Base-by-base conservation (phyloP, 495 filamentous ascomycete genomes). In the Penicillium paxilli region DNA sequence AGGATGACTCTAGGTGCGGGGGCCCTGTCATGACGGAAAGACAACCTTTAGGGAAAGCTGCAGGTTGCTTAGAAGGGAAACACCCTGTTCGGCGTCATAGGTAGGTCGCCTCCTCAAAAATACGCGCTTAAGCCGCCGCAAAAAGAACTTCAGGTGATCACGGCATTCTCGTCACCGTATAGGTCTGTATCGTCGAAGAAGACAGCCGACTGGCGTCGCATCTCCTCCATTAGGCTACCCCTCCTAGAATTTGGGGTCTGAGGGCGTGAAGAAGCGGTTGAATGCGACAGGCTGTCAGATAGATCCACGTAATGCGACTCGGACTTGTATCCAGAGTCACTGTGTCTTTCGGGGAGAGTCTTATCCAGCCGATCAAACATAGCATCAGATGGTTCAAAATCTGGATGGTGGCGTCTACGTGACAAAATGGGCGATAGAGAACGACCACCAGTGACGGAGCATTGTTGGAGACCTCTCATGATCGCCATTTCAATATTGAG, bases 401-500 rank as follows among this genome's bases (percentile, higher is more conserved):
- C 60, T 7, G 57, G 51, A 19, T 56, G 44, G 22, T 52, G 52
- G 41, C 59, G 49, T 38, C 62, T 69, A 42, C 58, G 68, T 30
- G 62, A 67, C 2, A 69, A 48, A 19, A 67, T 55, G 12, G 70
- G 68, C 2, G 67, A 66, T 9, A 60, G 35, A 7, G 58, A 58
- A 17, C 65, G 64, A 1, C 55, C 66, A 16, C 66, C 68, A 11
- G 60, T 56, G 2, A 58, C 19, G 12, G 66, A 74, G 55, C 75
- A 83, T 60, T 83, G 77, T 23, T 83, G 70, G 10, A 94, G 70
- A 1, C 92, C 93, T 56, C 80, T 70, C 67, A 95, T 87, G 58
- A 96, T 88, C 17, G 89, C 65, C 38, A 81, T 76, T 72, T 98
- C 94, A 14, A 96, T 82, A 54, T 87, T 88, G 42, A 96, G 80